Percentiles rank a stretch among this genome's conserved stretches.
Evolutionary conservation across 768 basidiomycete genomes (phyloP).

Genomic region (Trametes sanguinea): DNA sequence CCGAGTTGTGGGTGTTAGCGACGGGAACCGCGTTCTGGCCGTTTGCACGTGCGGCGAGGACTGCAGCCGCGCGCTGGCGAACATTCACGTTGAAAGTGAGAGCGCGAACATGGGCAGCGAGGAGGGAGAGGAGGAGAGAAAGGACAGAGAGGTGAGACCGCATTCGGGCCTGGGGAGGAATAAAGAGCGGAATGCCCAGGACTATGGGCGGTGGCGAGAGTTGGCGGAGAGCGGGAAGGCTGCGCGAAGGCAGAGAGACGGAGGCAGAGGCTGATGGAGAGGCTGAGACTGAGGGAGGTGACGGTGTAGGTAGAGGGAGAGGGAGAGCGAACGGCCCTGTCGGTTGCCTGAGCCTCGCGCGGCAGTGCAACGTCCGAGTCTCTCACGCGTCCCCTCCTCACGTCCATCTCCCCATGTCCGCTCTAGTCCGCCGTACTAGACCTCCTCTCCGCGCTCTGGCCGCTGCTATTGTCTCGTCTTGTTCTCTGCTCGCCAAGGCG

Average conservation of each 20-base stretch:
- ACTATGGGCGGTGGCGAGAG: conserved; percentile 6
- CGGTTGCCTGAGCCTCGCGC: background rate
- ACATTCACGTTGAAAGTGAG: conserved; percentile 36
- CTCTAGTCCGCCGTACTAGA: background rate
- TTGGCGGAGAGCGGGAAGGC: background rate
- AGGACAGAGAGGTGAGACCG: conserved; percentile 23
- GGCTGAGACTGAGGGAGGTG: background rate
- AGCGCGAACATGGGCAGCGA: conserved; percentile 30
- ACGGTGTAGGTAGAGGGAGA: background rate
- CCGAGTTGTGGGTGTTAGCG: conserved; percentile 66
- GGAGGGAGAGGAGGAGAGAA: conserved; percentile 24
- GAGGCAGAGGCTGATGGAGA: background rate
- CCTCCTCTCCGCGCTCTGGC: background rate
- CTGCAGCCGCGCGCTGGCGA: conserved; percentile 20
- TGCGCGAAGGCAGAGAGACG: conserved; percentile 2
- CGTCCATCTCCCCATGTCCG: background rate
- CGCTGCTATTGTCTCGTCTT: background rate
- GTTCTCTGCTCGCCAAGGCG: background rate
- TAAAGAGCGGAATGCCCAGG: conserved; percentile 26
- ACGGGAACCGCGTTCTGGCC: conserved; percentile 38
- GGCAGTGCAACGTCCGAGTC: background rate
- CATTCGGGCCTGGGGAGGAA: conserved; percentile 23
- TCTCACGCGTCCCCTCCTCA: background rate
- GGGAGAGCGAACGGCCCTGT: background rate
- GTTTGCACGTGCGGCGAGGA: conserved; percentile 19